Evolutionary conservation across 805 yeast genomes (phyloP), one percentile per base, ranked within the genome.

Genomic region (Teunomyces funiuensis): DNA sequence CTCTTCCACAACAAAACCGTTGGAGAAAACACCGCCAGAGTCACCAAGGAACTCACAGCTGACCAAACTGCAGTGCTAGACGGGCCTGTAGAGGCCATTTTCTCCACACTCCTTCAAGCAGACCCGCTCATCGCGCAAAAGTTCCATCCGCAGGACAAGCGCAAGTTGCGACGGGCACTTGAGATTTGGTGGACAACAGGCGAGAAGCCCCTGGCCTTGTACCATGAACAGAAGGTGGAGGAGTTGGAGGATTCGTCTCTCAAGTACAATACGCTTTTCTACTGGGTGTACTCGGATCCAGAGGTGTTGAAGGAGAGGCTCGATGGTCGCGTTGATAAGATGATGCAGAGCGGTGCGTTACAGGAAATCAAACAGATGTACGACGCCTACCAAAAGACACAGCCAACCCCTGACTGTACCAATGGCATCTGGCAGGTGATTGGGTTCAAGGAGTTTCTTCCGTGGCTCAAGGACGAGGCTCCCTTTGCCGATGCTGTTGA

Each of bases 391-490:
- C 50, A 65, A 4, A 36, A 41, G 0, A 60, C 59, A 8, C 31
- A 41, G 6, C 61, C 60, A 0, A 58, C 53, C 16, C 80, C 84
- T 7, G 81, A 74, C 43, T 64, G 79, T 42, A 84, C 85, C 40
- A 69, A 75, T 43, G 98, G 98, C 2, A 76, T 91, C 0, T 89
- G 89, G 89, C 98, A 93, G 64, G 96, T 87, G 1, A 87, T 91
- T 54, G 98, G 98, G 1, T 93, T 87, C 63, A 87, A 88, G 58
- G 96, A 88, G 55, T 88, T 88, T 55, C 55, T 87, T 27, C 91
- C 95, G 1, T 88, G 85, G 85, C 51, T 80, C 17, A 58, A 58
- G 41, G 52, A 52, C 40, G 46, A 16, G 27, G 23, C 10, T 23
- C n/a, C 17, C 29, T 73, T 75, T 39, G 57, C 57, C 3, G 67